Conservation (phyloP, 31 red algal genomes). For the Asparagopsis taxiformis region DNA sequence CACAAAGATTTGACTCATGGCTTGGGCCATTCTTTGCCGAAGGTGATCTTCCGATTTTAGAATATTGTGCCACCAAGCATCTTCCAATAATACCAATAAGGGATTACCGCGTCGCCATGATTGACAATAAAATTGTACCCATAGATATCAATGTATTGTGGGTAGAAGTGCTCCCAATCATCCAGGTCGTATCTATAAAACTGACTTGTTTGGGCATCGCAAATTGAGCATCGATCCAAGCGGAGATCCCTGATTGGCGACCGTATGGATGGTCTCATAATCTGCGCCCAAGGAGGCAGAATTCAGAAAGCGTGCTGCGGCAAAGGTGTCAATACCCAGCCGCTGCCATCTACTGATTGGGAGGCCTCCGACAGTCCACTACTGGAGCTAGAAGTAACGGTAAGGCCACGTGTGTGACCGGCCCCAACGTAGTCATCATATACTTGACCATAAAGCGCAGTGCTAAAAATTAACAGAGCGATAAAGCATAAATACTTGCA, state of each 20-base stretch:
- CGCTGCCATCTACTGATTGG: too few relatives aligned
- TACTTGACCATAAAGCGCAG: too few relatives aligned
- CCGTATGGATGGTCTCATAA: not conserved
- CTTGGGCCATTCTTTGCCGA: constrained; percentile 7
- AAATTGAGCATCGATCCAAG: constrained; percentile 10
- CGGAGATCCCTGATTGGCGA: constrained; percentile 1
- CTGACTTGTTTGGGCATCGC: not conserved
- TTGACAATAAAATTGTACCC: constrained; percentile 8
- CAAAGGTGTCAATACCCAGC: too few relatives aligned
- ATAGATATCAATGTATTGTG: not conserved
- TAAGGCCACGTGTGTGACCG: too few relatives aligned
- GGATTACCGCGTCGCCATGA: not conserved
- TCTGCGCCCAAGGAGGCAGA: constrained; percentile 4
- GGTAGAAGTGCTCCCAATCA: not conserved
- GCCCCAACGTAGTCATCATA: too few relatives aligned
- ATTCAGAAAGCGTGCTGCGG: constrained; percentile 7
- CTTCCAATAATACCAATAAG: not conserved
- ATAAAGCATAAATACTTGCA: too few relatives aligned
- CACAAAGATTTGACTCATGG: constrained; percentile 13
- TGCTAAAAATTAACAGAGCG: too few relatives aligned
- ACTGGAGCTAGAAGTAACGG: too few relatives aligned
- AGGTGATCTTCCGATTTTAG: not conserved
- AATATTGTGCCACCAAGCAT: constrained; percentile 8
- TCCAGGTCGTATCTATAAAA: too few relatives aligned
- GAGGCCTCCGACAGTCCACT: too few relatives aligned